Base-by-base conservation (phyloP, 345 rosid genomes). In the Hibiscus trionum region DNA sequence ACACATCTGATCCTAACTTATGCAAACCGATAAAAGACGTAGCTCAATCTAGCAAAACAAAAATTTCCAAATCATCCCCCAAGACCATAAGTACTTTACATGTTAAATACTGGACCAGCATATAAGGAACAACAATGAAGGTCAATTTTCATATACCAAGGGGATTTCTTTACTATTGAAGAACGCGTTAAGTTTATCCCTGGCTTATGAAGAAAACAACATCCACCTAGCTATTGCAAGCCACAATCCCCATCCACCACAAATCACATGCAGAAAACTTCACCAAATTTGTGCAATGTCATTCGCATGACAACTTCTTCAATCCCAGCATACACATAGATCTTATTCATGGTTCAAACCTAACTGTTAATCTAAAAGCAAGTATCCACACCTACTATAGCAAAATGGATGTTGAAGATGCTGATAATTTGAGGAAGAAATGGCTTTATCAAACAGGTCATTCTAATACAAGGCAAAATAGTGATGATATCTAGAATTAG, bases 211-310 rank as follows among this genome's bases (percentile, higher is more conserved):
- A 50, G 26, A 50, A 68, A 68, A 59, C 44, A n/a, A 9, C 19
- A 19, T 29, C 31, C 42, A 68, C 60, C 44, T 50, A 10, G 46
- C 27, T 31, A 50, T 50, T n/a, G 44, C 60, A 50, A 50, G 59
- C 44, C 60, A 68, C 44, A 50, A 68, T 2, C 24, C 21, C 14
- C 15, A 67, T 68, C 71, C 71, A 50, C 71, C 42, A 49, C 15
- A 50, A 68, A 68, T 68, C 26, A 49, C 59, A 29, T 50, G 16
- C 11, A 49, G 44, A 49, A 67, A 7, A 68, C 59, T 68, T 68
- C 10, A 27, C 24, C 58, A 49, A 67, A 50, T 50, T 7, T 68
- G 8, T 29, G 44, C 71, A 16, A 27, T 16, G 42, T 50, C 26
- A 68, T 68, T 16, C 5, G 33, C 59, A 50, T 68, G 31, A 68